phyloP scores from a whole-genome alignment of 2,329 filamentous ascomycete species.

The Aspergillus floridensis region DNA sequence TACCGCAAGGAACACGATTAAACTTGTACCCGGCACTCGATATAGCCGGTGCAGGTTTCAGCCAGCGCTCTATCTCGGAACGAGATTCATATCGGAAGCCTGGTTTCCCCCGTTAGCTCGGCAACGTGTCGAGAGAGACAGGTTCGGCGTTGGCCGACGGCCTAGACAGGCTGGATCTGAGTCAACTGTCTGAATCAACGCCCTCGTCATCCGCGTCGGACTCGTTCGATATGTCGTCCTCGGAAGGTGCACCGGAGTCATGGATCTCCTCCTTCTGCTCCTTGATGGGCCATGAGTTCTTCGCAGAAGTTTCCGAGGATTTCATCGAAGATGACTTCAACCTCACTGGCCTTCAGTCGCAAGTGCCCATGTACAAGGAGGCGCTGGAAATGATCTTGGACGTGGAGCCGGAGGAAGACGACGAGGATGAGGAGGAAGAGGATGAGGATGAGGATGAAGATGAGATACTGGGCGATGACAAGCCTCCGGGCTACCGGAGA shows the following conservation, averaged over 20 bases:
- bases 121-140: constrained; percentile 48
- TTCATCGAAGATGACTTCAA: constrained; percentile 99
- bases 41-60: constrained; percentile 14
- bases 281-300: constrained; percentile 94
- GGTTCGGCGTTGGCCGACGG: constrained; percentile 47
- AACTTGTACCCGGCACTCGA: constrained; percentile 10
- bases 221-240: constrained; percentile 46
- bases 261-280: constrained; percentile 99
- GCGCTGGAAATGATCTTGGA: constrained; percentile 99
- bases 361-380: constrained; percentile 99
- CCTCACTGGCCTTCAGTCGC: constrained; percentile 87
- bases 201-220: constrained; percentile 38
- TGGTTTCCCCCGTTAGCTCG: constrained; percentile 25
- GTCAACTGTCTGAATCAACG: constrained; percentile 46
- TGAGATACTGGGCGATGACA: constrained; percentile 61
- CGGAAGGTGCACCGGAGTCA: constrained; percentile 65
- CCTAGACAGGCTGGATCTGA: constrained; percentile 49
- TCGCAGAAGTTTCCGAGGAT: constrained; percentile 96
- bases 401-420: constrained; percentile 88
- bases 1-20: not conserved
- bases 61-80: constrained; percentile 7
- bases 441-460: constrained; percentile 69
- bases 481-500: constrained; percentile 44
- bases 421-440: constrained; percentile 64
- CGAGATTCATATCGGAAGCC: constrained; percentile 11